Conservation (phyloP, 129 eudicot species). For the Pseudognaphalium luteoalbum region DNA sequence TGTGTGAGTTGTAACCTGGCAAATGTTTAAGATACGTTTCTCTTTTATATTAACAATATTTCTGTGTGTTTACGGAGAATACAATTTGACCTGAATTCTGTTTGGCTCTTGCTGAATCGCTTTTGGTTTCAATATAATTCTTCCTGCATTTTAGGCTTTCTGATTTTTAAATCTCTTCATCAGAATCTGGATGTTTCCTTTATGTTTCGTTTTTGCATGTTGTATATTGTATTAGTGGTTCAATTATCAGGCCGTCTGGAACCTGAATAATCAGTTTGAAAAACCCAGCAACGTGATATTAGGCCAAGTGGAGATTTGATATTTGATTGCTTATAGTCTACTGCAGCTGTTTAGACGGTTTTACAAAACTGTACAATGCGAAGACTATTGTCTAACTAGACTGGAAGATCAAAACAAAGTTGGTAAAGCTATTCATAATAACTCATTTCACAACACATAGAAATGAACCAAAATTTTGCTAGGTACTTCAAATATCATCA, state of each 20-base stretch:
- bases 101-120: neutral
- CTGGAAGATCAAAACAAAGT: no score
- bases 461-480: no score
- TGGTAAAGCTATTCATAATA: no score
- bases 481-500: no score
- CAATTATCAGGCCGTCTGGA: neutral
- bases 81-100: neutral
- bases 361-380: neutral
- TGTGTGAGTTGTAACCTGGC: constrained; percentile 14
- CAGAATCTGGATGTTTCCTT: neutral
- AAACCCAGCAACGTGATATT: neutral
- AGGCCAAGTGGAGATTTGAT: neutral
- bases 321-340: neutral
- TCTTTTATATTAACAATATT: constrained; percentile 17
- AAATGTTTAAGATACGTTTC: constrained; percentile 15
- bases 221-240: no score
- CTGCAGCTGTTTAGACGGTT: neutral
- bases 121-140: neutral
- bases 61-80: constrained; percentile 25
- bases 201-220: neutral
- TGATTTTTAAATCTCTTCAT: neutral
- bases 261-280: neutral
- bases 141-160: neutral
- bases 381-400: neutral
- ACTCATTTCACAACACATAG: no score